Evolutionary conservation across 768 basidiomycete genomes (phyloP).

Genomic region (Termitomyces bulborhizus): DNA sequence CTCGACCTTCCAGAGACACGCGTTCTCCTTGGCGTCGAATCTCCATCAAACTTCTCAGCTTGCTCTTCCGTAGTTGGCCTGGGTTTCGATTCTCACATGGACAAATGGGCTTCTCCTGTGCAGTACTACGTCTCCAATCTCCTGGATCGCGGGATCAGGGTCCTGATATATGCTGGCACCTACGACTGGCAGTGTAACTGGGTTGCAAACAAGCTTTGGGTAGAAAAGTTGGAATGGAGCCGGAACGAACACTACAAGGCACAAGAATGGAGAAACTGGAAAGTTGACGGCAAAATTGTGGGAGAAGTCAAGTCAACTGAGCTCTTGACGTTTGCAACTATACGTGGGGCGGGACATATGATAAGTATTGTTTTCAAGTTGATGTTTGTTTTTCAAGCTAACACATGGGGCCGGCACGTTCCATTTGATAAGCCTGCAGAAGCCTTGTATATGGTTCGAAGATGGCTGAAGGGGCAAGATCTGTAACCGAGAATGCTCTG

Average conservation of each 20-base stretch:
- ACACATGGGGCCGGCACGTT: slow-evolving; percentile 34
- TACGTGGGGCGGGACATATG: slow-evolving; percentile 50
- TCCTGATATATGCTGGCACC: slow-evolving; percentile 70
- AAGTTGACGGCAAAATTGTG: slow-evolving; percentile 37
- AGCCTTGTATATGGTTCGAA: slow-evolving; percentile 53
- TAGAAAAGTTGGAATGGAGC: slow-evolving; percentile 67
- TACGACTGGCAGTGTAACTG: slow-evolving; percentile 81
- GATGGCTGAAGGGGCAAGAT: slow-evolving; percentile 47
- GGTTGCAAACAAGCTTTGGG: slow-evolving; percentile 74
- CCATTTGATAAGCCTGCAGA: slow-evolving; percentile 67
- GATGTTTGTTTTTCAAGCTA: background rate
- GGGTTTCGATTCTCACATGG: slow-evolving; percentile 50
- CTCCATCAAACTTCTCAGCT: slow-evolving; percentile 43
- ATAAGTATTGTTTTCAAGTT: slow-evolving; percentile 28
- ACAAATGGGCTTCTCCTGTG: slow-evolving; percentile 43
- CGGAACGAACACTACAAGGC: slow-evolving; percentile 45
- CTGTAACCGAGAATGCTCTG: slow-evolving; percentile 20
- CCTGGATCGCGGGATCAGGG: slow-evolving; percentile 68
- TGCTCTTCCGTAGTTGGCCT: slow-evolving; percentile 47
- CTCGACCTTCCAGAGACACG: slow-evolving; percentile 16
- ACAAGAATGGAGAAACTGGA: slow-evolving; percentile 54
- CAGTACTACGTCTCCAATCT: slow-evolving; percentile 60
- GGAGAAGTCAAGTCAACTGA: slow-evolving; percentile 37
- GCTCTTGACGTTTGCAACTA: slow-evolving; percentile 31
- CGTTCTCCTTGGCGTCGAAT: slow-evolving; percentile 15